Evolutionary conservation across 768 basidiomycete species (phyloP), one percentile per base, ranked within the genome.

Genomic region (Chlorophyllum brunneum): DNA sequence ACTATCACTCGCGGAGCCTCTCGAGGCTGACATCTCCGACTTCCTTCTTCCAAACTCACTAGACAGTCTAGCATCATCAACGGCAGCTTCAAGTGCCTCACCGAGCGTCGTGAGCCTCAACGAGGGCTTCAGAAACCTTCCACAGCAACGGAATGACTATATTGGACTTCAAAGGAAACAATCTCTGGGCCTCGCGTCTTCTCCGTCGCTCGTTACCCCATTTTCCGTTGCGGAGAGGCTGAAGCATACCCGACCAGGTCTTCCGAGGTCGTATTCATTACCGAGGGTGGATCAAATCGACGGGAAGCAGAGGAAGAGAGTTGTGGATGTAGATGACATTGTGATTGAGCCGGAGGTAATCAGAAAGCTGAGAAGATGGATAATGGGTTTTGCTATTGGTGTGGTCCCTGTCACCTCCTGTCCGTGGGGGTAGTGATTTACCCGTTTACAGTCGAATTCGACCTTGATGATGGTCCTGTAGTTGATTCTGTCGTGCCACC

Each of bases 391-490:
- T 42, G 81, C 76, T 39, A 72, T 89, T 48, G 88, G 86, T 78
- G 63, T 58, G 75, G 66, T 41, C 57, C 11, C 46, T 9, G 18
- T n/a, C 26, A 18, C 20, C 8, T 31, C 45, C 15, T 41, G n/a
- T 15, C 16, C 18, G 26, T 52, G 18, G 22, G 26, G 51, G 55
- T 45, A 54, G 44, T 22, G 26, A 51, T 43, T 22, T 18, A 24
- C 18, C 1, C 24, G 5, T 18, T 33, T 36, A 9, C 54, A 90
- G 88, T 92, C 31, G 84, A 94, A 58, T 97, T 97, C 62, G 93
- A 97, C 68, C 66, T 93, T 40, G 93, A 95, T 57, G 71, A 86
- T 42, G 93, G 93, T 2, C 93, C 93, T 7, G 81, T 87, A 4
- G 73, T 95, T 20, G 78, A 81, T 48, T 78, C 82, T 11, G 65